Evolutionary conservation across 352 stramenopile species (phyloP), one percentile per base, ranked within the genome.

Genomic region (Phytophthora pisi): DNA sequence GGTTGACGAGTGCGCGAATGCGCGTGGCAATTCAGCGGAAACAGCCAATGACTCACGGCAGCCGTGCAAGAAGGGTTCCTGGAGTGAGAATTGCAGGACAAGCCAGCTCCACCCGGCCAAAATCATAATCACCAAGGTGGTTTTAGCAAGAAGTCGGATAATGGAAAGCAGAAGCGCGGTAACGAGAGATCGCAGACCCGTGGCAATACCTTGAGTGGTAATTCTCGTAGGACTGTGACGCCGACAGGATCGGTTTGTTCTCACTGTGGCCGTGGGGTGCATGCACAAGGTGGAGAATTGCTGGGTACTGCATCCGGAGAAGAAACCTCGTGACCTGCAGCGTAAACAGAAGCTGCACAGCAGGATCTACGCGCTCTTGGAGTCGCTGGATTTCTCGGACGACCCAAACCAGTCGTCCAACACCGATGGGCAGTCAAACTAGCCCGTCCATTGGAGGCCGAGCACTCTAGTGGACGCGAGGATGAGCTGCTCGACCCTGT

Each of bases 391-490:
- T 23, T 5, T 64, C 8, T 26, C 23, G 1, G 24, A 59, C 26
- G 28, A 42, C 3, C 18, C 53, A 15, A 15, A 50, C 18, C 10
- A 5, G 1, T 30, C 46, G 23, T 51, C 30, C 3, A 38, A 28
- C 9, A 51, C 2, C 2, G 16, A 30, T 38, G 31, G 23, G 16
- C 42, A 53, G 36, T 71, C 15, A 66, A 66, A 66, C 64, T 71
- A 71, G 51, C 47, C 20, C 10, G 64, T 71, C 43, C 50, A 71
- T 40, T 46, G 49, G 64, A 71, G 45, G 56, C n/a, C 31, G 51
- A 71, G 56, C 51, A 38, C 13, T 57, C 30, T 54, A 23, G 51
- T 58, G 54, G 45, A 46, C 52, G 51, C 7, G 16, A 61, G 30
- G 26, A 36, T 30, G 20, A 56, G 57, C 11, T 23, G 46, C 57